Percentiles rank a stretch among this genome's conserved stretches.
phyloP scores from a whole-genome alignment of 2,329 filamentous ascomycete genomes.

The Beauveria australis region DNA sequence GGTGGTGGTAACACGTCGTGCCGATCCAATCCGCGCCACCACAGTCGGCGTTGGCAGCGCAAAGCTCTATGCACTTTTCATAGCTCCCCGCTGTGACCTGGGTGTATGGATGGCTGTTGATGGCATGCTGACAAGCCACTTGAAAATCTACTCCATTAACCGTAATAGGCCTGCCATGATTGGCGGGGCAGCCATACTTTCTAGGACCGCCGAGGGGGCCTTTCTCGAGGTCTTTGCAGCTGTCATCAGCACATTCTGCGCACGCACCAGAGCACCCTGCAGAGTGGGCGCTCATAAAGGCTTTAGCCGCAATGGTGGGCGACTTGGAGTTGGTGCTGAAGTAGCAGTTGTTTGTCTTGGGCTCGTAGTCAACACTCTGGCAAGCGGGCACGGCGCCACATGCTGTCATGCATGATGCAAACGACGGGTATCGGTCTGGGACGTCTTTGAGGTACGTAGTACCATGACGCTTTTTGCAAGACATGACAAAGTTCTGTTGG shows the following conservation, averaged over 20 bases:
- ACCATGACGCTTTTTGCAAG: constrained; percentile 13
- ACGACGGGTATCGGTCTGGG: constrained; percentile 1
- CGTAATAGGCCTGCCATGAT: background rate
- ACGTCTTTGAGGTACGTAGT: constrained; percentile 11
- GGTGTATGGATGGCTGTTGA: background rate
- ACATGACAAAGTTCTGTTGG: constrained; percentile 13
- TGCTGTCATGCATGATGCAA: constrained; percentile 11
- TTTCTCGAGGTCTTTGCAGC: background rate
- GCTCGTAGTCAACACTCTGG: constrained; percentile 14
- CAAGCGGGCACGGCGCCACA: constrained; percentile 14
- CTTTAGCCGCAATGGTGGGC: constrained; percentile 12
- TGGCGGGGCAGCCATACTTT: background rate
- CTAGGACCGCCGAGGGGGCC: background rate
- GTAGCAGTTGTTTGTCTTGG: constrained; percentile 12
- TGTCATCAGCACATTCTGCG: background rate
- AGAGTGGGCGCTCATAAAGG: constrained; percentile 15
- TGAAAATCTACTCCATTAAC: background rate
- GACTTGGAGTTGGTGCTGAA: constrained; percentile 11
- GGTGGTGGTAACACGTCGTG: background rate
- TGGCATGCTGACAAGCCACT: background rate
- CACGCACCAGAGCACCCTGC: constrained; percentile 11
- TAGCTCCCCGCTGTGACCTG: background rate
- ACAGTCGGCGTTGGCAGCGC: background rate
- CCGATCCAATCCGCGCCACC: background rate
- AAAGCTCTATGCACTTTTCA: background rate